These are phyloP conservation scores for Lichina pygmaea DNA, from an alignment of 495 filamentous ascomycete species.

Conservation along the genomic window DNA sequence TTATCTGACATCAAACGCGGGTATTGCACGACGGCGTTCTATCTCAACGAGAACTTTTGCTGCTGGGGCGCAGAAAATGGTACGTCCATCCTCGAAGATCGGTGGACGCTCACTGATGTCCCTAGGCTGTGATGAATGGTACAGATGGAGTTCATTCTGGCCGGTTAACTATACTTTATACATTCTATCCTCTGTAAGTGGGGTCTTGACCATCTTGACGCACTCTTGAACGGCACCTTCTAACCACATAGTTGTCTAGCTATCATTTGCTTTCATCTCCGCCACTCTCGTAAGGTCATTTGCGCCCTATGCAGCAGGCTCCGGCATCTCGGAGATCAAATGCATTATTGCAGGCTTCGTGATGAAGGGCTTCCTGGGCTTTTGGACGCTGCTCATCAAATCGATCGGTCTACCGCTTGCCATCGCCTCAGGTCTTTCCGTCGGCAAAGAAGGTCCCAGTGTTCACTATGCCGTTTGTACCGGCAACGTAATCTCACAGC, in stretches of 20 bases:
- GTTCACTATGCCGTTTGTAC: constrained; percentile 97
- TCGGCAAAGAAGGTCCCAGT: constrained; percentile 93
- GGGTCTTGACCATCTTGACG: background rate
- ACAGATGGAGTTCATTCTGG: constrained; percentile 56
- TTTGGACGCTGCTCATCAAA: constrained; percentile 84
- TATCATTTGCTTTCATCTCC: constrained; percentile 55
- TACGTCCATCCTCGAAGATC: constrained; percentile 9
- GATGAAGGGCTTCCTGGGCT: constrained; percentile 93
- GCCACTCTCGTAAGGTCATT: constrained; percentile 76
- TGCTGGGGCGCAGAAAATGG: constrained; percentile 90
- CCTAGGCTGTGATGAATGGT: constrained; percentile 68
- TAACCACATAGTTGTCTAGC: constrained; percentile 15
- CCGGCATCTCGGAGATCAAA: constrained; percentile 96
- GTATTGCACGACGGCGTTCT: constrained; percentile 83
- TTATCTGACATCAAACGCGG: constrained; percentile 85
- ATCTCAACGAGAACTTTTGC: constrained; percentile 93
- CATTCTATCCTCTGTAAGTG: constrained; percentile 56
- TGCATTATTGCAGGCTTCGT: constrained; percentile 99
- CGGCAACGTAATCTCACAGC: constrained; percentile 81
- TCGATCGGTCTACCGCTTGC: constrained; percentile 74
- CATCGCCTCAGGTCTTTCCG: constrained; percentile 82
- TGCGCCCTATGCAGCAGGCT: constrained; percentile 89
- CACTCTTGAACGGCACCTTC: constrained; percentile 1
- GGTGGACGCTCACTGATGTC: constrained; percentile 7
- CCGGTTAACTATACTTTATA: constrained; percentile 72